Conservation (phyloP, 2,329 filamentous ascomycete genomes). For the Metarhizium sp. region DNA sequence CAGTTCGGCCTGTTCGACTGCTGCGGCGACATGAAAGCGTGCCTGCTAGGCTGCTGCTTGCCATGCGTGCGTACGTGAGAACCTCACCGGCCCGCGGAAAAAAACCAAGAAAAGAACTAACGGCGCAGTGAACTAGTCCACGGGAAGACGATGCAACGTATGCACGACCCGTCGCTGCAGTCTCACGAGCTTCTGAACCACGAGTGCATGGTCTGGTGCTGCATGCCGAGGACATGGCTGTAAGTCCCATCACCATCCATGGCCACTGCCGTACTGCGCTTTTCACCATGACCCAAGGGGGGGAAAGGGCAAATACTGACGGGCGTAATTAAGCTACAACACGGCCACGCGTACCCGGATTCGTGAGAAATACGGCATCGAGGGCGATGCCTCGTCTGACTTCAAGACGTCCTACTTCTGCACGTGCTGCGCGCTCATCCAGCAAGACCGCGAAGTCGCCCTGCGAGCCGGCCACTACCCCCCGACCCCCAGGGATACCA, state of each 20-base stretch:
- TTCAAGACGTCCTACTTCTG: conserved; percentile 47
- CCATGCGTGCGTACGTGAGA: conserved; percentile 33
- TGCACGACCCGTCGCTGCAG: conserved; percentile 32
- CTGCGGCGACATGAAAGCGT: conserved; percentile 26
- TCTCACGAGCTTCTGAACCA: conserved; percentile 29
- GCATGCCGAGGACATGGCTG: conserved; percentile 32
- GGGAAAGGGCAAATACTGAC: no score
- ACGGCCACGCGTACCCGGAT: conserved; percentile 46
- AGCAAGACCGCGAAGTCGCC: conserved; percentile 47
- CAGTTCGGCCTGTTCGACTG: conserved; percentile 29
- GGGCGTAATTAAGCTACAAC: conserved; percentile 23
- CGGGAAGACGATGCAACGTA: conserved; percentile 33
- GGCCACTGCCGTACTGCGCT: no score
- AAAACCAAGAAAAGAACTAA: not conserved
- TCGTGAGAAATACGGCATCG: conserved; percentile 42
- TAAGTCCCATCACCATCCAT: conserved; percentile 14
- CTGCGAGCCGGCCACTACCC: conserved; percentile 14
- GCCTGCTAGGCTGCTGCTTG: conserved; percentile 28
- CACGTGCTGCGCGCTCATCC: conserved; percentile 45
- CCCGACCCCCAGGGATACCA: conserved; percentile 27
- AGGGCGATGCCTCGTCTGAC: conserved; percentile 37
- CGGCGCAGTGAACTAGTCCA: conserved; percentile 21
- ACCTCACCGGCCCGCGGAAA: not conserved
- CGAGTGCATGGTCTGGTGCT: conserved; percentile 31
- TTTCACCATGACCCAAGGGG: not conserved